Percentiles rank a stretch among this genome's conserved stretches.
phyloP scores from a whole-genome alignment of 495 filamentous ascomycete species.

The Talaromyces trachyspermus region DNA sequence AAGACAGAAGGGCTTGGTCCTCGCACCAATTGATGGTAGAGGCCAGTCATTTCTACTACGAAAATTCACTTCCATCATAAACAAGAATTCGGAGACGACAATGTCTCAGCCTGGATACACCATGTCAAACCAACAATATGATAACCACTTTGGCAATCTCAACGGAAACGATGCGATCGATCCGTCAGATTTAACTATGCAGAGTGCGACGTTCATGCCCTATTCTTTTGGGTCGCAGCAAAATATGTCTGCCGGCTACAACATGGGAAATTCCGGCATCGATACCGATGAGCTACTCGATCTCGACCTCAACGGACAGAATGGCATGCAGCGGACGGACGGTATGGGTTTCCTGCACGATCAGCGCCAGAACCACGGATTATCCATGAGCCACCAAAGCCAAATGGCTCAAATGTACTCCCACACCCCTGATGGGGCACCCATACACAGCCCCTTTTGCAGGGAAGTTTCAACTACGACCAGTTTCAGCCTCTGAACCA shows the following conservation, averaged over 20 bases:
- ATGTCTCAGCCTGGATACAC: slow-evolving; percentile 53
- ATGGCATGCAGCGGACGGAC: slow-evolving; percentile 30
- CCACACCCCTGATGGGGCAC: slow-evolving; percentile 77
- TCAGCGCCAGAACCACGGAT: slow-evolving; percentile 34
- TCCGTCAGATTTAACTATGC: slow-evolving; percentile 78
- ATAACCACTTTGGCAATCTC: slow-evolving; percentile 52
- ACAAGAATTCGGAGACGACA: slow-evolving; percentile 50
- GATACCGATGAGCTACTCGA: slow-evolving; percentile 48
- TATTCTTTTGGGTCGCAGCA: slow-evolving; percentile 43
- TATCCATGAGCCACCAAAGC: slow-evolving; percentile 41
- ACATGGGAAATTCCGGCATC: slow-evolving; percentile 47
- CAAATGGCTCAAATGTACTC: slow-evolving; percentile 71
- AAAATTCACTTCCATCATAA: slow-evolving; percentile 19
- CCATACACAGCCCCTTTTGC: slow-evolving; percentile 82
- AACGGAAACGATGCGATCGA: slow-evolving; percentile 64
- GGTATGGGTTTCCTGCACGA: slow-evolving; percentile 40
- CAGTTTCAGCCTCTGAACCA: slow-evolving; percentile 56
- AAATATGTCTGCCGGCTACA: slow-evolving; percentile 45
- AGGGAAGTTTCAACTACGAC: slow-evolving; percentile 56
- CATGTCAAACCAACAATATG: slow-evolving; percentile 59
- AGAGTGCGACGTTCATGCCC: slow-evolving; percentile 42
- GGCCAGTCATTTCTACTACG: slow-evolving; percentile 1
- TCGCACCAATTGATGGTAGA: slow-evolving; percentile 7
- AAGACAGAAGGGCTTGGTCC: background rate
- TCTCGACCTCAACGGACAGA: slow-evolving; percentile 42